Base-by-base conservation (phyloP, 768 basidiomycete genomes). In the Rhizopogon sp. region DNA sequence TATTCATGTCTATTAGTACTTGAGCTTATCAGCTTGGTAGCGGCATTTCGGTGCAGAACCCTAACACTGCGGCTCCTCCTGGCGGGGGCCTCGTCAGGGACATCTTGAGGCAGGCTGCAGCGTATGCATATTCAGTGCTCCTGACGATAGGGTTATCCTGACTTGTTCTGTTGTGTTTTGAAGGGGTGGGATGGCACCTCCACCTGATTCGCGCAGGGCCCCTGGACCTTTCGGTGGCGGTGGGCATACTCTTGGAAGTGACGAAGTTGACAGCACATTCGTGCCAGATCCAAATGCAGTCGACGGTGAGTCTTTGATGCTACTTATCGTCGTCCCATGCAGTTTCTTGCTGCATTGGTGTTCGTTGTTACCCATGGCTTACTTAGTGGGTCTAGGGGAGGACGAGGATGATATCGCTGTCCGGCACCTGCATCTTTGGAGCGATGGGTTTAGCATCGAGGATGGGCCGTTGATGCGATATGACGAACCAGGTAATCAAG, bases 371-470 rank as follows among this genome's bases (percentile, higher is more conserved):
- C 9, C 5, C 16, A 13, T 29, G 4, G 17, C 35, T 51, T 49
- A 39, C 25, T 39, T 56, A 2, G 53, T 50, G 37, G 47, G 14
- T 49, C 5, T 37, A 49, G 14, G 10, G 33, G 51, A 53, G 2
- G 70, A 70, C 6, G 76, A 78, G 56, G 79, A 79, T 55, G 80
- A 84, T 50, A 76, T 80, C 3, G 87, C 77, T 0, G 80, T 85
- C 46, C 84, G 96, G 8, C 79, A 81, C 53, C 74, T 98, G 42
- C 94, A 88, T 0, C 90, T 98, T 72, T 98, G 96, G 96, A 79
- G 85, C 40, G 81, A 98, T 56, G 97, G 97, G 0, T 98, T 97
- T 71, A 85, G 85, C 45, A 81, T 98, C 43, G 91, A 97, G 64
- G 91, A 93, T 58, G 92, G 93, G 5, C 85, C 86, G 31, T 74